These are phyloP conservation scores for Barbatosphaeria neglecta DNA, from an alignment of 495 filamentous ascomycete species.

Conservation along the genomic window DNA sequence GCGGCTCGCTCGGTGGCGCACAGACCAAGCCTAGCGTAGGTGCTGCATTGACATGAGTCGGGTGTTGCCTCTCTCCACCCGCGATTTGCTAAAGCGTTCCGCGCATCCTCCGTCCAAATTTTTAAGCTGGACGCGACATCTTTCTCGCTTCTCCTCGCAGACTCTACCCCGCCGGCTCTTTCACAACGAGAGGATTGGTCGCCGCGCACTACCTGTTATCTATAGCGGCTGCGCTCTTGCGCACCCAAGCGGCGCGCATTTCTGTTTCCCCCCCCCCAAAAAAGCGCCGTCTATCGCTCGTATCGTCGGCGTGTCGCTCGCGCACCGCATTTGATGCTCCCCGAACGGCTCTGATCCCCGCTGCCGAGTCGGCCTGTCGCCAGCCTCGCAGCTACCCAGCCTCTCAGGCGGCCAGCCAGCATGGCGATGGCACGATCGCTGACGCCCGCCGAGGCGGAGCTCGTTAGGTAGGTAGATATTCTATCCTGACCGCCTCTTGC, in stretches of 20 bases:
- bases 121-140: background rate
- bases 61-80: background rate
- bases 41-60: too few relatives aligned
- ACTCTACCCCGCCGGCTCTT: background rate
- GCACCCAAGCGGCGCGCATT: background rate
- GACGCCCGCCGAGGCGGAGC: slow-evolving; percentile 8
- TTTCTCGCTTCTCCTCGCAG: background rate
- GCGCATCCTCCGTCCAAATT: background rate
- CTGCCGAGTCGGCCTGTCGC: background rate
- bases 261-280: background rate
- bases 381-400: too few relatives aligned
- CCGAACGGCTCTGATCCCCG: background rate
- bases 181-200: background rate
- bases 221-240: too few relatives aligned
- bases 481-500: background rate
- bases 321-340: background rate
- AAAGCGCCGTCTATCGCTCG: too few relatives aligned
- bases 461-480: slow-evolving; percentile 23
- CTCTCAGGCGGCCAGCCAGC: background rate
- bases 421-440: background rate
- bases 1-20: background rate
- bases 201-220: background rate
- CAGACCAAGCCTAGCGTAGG: background rate
- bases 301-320: background rate
- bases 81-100: background rate